Percentiles rank a stretch among this genome's conserved stretches.
Conservation (phyloP, 192 early-diverging fungal species). For the Coemansia sp. region DNA sequence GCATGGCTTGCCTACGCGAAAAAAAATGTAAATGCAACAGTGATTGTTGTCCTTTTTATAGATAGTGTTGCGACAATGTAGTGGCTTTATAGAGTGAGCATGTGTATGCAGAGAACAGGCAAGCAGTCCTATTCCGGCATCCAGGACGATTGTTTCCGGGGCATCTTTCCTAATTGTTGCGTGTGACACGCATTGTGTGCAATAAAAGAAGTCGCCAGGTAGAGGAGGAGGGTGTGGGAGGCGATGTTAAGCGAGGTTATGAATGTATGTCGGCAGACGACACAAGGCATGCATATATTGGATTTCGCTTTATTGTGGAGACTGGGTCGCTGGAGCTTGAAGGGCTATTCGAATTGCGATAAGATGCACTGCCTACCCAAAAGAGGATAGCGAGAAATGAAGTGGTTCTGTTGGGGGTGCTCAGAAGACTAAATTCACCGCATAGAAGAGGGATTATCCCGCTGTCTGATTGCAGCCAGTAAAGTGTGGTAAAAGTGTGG, state of each 20-base stretch:
- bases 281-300: not conserved
- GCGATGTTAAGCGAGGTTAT: too few relatives aligned
- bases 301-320: not conserved
- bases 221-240: not conserved
- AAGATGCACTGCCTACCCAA: not conserved
- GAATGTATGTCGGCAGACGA: not conserved
- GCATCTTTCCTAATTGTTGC: not conserved
- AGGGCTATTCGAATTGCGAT: too few relatives aligned
- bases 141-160: not conserved
- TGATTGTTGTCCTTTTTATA: not conserved
- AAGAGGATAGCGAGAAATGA: not conserved
- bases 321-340: not conserved
- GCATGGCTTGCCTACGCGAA: not conserved
- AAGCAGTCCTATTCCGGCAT: constrained; percentile 1
- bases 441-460: not conserved
- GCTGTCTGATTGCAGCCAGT: not conserved
- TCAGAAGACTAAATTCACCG: not conserved
- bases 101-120: not conserved
- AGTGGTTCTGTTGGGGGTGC: not conserved
- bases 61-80: not conserved
- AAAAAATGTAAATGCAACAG: not conserved
- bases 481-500: not conserved
- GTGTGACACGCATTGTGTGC: not conserved
- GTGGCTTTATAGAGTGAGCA: constrained; percentile 3
- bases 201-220: not conserved